Base-by-base conservation (phyloP, 352 stramenopile genomes). In the Phytophthora uliginosa region DNA sequence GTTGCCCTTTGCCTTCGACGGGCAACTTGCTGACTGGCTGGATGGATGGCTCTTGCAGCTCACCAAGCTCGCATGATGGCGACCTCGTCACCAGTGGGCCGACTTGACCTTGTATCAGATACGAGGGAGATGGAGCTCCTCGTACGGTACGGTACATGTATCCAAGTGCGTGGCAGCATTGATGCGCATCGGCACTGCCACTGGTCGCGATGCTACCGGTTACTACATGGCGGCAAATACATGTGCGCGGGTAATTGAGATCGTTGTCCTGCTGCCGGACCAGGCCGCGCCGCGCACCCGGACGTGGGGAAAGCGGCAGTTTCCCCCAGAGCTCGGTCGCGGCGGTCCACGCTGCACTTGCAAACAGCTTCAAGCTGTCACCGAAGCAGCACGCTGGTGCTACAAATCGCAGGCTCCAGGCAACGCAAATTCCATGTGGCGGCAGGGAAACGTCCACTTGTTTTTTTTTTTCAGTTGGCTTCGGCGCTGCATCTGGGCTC, bases 81-180 rank as follows among this genome's bases (percentile, higher is more conserved):
- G 24, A 36, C 17, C 52, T 69, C 59, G 61, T 66, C 62, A 61
- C 64, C 6, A 31, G 9, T 52, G 22, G 22, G 57, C 22, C 51
- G 20, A 67, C 47, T 67, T 67, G 60, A 59, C 51, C 51, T 36
- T 59, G 67, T 69, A 65, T 70, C 60, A 69, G 59, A 73, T 24
- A 12, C 18, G 24, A 48, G 24, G 40, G 51, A 17, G 59, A 69
- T 73, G 51, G 38, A 67, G 33, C 36, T 13, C 36, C 28, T 17
- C 34, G 33, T 63, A 69, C 66, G 42, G 42, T 50, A 50, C 42
- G 42, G 20, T 28, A 51, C 15, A 3, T 51, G 66, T 73, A 65
- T 59, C 59, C 59, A 74, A 74, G 66, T 74, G 60, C 66, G 66
- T 74, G 66, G 65, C 65, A 57, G 60, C 17, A 9, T 50, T 50